Base-by-base conservation (phyloP, 495 filamentous ascomycete genomes). In the Bacidia rubella region DNA sequence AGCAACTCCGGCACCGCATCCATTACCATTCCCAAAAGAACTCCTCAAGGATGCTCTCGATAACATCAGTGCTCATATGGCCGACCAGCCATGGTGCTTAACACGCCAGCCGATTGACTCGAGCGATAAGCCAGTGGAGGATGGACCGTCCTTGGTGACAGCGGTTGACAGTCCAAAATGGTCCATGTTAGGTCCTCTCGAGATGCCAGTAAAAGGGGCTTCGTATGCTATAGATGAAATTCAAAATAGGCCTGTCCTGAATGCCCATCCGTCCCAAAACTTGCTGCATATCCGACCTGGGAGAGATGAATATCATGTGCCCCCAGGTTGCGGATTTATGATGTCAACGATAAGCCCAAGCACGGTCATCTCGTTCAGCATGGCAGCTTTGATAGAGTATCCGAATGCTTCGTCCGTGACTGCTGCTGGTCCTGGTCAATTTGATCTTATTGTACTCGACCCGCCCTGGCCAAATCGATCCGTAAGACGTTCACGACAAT, bases 401-500 rank as follows among this genome's bases (percentile, higher is more conserved):
- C 43, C 46, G 11, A 10, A 40, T 35, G n/a, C n/a, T 21, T 50
- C 47, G 15, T 11, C 59, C 54, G 56, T 51, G 38, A 10, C 43
- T 27, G 29, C 60, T 48, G 49, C 66, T 42, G 59, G 56, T 27
- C 45, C 59, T 4, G 48, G 58, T 59, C 15, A 69, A 49, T 95
- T 95, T 67, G 74, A 90, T 62, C 69, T 95, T 35, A 76, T 96
- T 44, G 65, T 95, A 22, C 74, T 97, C 7, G 92, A 97, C 63
- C 92, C 92, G 19, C 92, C 92, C 2, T 98, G 90, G 90, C 83
- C 87, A 1, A 96, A 95, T 61, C 75, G 78, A n/a, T 95, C 88
- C 21, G 92, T 82, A 10, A 75, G 75, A 49, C 79, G 90, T 17
- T 82, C 81, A 47, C 66, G 68, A 12, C 71, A 75, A 19, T 96